Conservation (phyloP, 305 asterid species). For the Galium porrigens region DNA sequence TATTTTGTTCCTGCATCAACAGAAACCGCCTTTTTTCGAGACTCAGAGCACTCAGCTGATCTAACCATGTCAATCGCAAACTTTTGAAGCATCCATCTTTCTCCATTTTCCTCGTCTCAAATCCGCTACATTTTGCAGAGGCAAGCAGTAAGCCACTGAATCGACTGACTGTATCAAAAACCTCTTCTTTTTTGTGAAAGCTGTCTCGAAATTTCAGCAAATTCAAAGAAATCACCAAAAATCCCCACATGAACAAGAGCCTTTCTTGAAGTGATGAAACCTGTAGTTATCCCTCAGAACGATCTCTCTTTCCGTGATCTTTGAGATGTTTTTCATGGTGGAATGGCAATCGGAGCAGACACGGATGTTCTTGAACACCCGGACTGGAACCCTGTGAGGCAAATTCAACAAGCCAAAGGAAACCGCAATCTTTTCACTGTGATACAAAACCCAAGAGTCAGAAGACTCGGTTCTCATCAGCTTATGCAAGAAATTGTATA, state of each 20-base stretch:
- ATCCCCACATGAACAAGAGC: constrained; percentile 19
- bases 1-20: no score
- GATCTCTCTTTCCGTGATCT: constrained; percentile 11
- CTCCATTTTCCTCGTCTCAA: no score
- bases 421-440: constrained; percentile 22
- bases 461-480: background rate
- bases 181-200: no score
- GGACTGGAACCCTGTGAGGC: constrained; percentile 16
- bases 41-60: no score
- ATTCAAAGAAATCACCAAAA: constrained; percentile 12
- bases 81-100: no score
- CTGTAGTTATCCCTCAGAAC: constrained; percentile 19
- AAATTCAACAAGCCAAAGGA: constrained; percentile 18
- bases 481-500: constrained; percentile 10
- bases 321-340: constrained; percentile 17
- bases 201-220: no score
- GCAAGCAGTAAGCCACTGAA: no score
- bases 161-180: no score
- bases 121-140: no score
- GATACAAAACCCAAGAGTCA: constrained; percentile 8
- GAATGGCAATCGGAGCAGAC: constrained; percentile 18
- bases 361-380: constrained; percentile 18
- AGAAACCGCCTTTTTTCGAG: no score
- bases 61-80: no score
- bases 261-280: constrained; percentile 23